These are phyloP conservation scores for Phytopythium aichiense DNA, from an alignment of 352 stramenopile species.

Conservation along the genomic window DNA sequence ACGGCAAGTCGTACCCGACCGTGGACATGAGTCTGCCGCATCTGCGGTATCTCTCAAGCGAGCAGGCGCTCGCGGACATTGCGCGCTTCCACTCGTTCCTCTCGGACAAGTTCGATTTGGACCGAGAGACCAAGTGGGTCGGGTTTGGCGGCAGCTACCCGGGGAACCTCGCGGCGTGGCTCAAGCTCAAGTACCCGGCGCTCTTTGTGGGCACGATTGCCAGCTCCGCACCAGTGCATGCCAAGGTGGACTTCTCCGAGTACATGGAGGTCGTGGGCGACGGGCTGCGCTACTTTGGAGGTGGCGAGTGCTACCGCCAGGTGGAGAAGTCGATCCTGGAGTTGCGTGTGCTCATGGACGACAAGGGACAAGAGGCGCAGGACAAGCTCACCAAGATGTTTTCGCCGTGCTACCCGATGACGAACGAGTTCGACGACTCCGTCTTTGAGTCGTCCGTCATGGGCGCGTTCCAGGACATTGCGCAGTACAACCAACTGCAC, in stretches of 20 bases:
- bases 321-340: conserved; percentile 55
- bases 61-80: conserved; percentile 90
- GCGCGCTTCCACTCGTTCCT: conserved; percentile 85
- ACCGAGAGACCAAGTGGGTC: conserved; percentile 73
- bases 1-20: conserved; percentile 91
- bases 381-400: conserved; percentile 48
- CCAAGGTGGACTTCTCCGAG: conserved; percentile 76
- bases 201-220: conserved; percentile 90
- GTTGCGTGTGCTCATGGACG: conserved; percentile 54
- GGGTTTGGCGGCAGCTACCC: conserved; percentile 95
- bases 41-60: conserved; percentile 87
- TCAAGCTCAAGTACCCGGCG: conserved; percentile 91
- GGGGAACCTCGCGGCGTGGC: conserved; percentile 91
- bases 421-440: conserved; percentile 76
- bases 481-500: conserved; percentile 67
- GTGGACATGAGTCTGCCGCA: conserved; percentile 73
- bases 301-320: conserved; percentile 72
- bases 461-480: conserved; percentile 72
- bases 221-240: conserved; percentile 88
- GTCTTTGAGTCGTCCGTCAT: conserved; percentile 76
- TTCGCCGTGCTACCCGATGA: conserved; percentile 65
- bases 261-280: conserved; percentile 89
- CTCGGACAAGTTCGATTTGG: conserved; percentile 60
- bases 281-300: conserved; percentile 76
- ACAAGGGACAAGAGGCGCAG: conserved; percentile 32